Base-by-base conservation (phyloP, 2,329 filamentous ascomycete species). In the Berkeleyomyces basicola region DNA sequence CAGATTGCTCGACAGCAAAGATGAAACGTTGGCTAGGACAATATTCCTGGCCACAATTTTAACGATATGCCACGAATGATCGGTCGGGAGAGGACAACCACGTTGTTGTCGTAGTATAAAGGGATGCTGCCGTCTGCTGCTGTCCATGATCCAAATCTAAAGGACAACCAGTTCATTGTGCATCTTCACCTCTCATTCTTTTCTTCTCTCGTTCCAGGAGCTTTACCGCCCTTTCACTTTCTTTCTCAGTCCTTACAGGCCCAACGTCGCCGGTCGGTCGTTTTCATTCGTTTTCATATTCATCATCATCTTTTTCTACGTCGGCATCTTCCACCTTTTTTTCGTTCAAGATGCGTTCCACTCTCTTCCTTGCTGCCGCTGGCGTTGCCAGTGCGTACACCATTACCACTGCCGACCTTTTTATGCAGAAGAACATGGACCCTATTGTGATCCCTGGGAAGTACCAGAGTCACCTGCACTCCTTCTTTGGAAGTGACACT, bases 401-500 rank as follows among this genome's bases (percentile, higher is more conserved):
- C 51, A 59, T 66, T 40, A 65, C 68, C 64, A 66, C 64, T 61
- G 64, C 66, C 11, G 64, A 49, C 11, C 68, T 68, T 55, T 70
- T 72, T 51, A 70, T 72, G 68, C 66, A 68, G 64, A 72, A 72
- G 67, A 72, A 71, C 63, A 69, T 72, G 16, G 69, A 72, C 37
- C 70, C 70, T 1, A 71, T 72, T 33, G 67, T 71, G 31, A 71
- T 68, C 60, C 71, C 71, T 0, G 69, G 71, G 7, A 59, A 68
- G 63, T 68, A 73, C 60, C 69, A 69, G 67, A 71, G 71, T 11
- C 72, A 73, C 53, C 44, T 73, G 63, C 72, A 73, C 67, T 70
- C 70, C 7, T 73, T 72, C 66, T 73, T 73, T 64, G 72, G 72
- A 47, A 73, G 71, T 58, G 71, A 72, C 57, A 69, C 67, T 42